Percentiles rank a stretch among this genome's conserved stretches.
Evolutionary conservation across 768 basidiomycete genomes (phyloP).

Genomic region (Pleurotus giganteus): DNA sequence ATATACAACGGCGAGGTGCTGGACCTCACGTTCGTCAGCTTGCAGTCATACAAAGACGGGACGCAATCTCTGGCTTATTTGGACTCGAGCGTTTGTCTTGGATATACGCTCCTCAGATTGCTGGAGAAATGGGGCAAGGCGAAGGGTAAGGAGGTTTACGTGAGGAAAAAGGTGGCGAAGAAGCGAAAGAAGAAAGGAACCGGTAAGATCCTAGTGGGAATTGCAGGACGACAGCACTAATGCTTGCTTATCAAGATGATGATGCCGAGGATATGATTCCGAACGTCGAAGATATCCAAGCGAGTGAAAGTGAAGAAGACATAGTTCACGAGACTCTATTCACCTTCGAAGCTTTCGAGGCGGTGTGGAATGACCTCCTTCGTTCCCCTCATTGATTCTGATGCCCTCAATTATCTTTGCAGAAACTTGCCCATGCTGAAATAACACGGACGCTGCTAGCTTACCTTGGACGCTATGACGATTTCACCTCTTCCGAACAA

Average conservation of each 20-base stretch:
- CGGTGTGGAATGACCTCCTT: constrained; percentile 46
- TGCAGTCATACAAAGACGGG: constrained; percentile 77
- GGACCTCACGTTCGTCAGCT: constrained; percentile 78
- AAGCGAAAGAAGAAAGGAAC: constrained; percentile 49
- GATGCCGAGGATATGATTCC: constrained; percentile 61
- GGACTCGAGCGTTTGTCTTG: constrained; percentile 80
- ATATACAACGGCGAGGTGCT: constrained; percentile 96
- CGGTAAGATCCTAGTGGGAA: constrained; percentile 28
- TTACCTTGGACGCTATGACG: constrained; percentile 82
- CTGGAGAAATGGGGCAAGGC: constrained; percentile 84
- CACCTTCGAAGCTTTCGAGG: constrained; percentile 89
- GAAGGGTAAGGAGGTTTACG: constrained; percentile 66
- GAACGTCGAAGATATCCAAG: constrained; percentile 69
- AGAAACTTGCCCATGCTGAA: constrained; percentile 91
- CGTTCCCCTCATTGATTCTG: constrained; percentile 3
- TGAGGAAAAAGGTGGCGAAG: constrained; percentile 59
- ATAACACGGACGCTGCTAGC: constrained; percentile 81
- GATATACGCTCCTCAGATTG: constrained; percentile 84
- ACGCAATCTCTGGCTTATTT: constrained; percentile 81
- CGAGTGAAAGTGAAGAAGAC: constrained; percentile 58
- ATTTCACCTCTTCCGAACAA: constrained; percentile 74
- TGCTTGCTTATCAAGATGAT: background rate
- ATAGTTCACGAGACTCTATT: constrained; percentile 83
- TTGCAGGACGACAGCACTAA: background rate
- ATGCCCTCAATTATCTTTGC: constrained; percentile 9